Percentiles rank a stretch among this genome's conserved stretches.
Conservation (phyloP, 2,329 filamentous ascomycete species). For the Diaporthe batatas region DNA sequence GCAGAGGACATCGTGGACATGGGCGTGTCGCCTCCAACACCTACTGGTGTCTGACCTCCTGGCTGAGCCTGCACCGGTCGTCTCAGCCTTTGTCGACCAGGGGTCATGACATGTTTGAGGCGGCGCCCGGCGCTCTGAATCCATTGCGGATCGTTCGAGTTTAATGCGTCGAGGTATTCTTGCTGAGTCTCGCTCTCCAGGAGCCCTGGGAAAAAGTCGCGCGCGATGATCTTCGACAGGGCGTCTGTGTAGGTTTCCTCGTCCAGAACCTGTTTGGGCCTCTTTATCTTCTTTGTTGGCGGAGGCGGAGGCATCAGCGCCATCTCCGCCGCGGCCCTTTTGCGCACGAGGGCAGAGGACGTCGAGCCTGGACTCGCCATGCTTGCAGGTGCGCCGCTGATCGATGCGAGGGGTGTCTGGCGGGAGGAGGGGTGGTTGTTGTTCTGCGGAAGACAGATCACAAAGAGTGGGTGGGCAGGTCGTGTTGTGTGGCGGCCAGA, state of each 20-base stretch:
- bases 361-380: conserved; percentile 41
- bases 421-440: not conserved
- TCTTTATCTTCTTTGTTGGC: conserved; percentile 87
- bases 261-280: conserved; percentile 87
- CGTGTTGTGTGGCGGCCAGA: not conserved
- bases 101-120: conserved; percentile 85
- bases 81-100: conserved; percentile 63
- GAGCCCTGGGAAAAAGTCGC: conserved; percentile 96
- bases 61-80: conserved; percentile 37
- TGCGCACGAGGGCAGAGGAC: conserved; percentile 74
- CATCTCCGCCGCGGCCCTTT: conserved; percentile 71
- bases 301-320: conserved; percentile 92
- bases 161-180: conserved; percentile 92
- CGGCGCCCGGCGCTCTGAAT: conserved; percentile 83
- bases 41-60: conserved; percentile 48
- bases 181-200: conserved; percentile 88
- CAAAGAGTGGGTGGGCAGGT: not conserved
- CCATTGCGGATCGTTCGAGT: conserved; percentile 87
- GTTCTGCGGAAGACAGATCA: not conserved
- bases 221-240: conserved; percentile 92
- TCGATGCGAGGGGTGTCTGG: not conserved
- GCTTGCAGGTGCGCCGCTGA: conserved; percentile 4
- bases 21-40: conserved; percentile 78
- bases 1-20: conserved; percentile 63
- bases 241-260: conserved; percentile 94